phyloP scores from a whole-genome alignment of 192 early-diverging fungal species.

The Neocallimastix lanati region DNA sequence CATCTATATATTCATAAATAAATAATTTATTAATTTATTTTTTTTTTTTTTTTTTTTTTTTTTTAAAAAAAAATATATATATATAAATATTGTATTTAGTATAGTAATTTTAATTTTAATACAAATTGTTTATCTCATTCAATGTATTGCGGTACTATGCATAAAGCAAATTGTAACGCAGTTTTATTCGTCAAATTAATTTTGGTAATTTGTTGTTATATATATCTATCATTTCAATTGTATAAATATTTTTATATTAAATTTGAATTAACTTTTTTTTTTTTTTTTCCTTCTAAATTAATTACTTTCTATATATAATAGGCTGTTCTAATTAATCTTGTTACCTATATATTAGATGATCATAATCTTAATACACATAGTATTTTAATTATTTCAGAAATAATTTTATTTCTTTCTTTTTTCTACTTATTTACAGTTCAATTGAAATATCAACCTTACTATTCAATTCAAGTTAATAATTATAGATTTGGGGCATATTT shows the following conservation, averaged over 20 bases:
- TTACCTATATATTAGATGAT: too few relatives aligned
- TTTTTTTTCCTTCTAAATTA: too few relatives aligned
- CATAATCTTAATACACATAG: not conserved
- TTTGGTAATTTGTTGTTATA: not conserved
- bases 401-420: not conserved
- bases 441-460: not conserved
- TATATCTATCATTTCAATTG: too few relatives aligned
- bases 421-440: not conserved
- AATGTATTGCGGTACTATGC: not conserved
- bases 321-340: too few relatives aligned
- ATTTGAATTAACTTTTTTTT: too few relatives aligned
- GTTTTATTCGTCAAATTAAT: not conserved
- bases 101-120: not conserved
- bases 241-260: too few relatives aligned
- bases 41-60: too few relatives aligned
- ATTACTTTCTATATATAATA: too few relatives aligned
- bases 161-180: not conserved
- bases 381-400: too few relatives aligned
- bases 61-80: too few relatives aligned
- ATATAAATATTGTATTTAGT: not conserved
- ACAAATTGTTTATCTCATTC: not conserved
- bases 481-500: not conserved
- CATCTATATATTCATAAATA: too few relatives aligned
- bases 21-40: too few relatives aligned
- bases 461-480: not conserved